Conservation (phyloP, 192 early-diverging fungal genomes). For the Coemansia sp. region DNA sequence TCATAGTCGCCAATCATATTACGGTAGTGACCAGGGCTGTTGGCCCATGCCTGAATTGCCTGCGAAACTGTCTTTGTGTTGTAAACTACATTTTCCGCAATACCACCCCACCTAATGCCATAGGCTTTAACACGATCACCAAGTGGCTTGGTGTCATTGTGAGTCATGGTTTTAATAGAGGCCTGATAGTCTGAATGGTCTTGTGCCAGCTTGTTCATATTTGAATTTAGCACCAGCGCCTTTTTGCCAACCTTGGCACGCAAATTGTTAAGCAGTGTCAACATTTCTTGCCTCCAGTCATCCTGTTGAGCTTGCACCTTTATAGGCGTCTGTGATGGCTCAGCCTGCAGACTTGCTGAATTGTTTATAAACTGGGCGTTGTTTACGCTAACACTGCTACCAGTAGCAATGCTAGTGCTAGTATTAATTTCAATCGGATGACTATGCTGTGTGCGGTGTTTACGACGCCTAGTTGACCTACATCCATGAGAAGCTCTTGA, state of each 20-base stretch:
- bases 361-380: too few relatives aligned
- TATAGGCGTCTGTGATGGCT: too few relatives aligned
- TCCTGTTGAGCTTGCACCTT: background rate
- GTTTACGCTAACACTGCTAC: too few relatives aligned
- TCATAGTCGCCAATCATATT: conserved; percentile 37
- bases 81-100: conserved; percentile 37
- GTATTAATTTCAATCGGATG: too few relatives aligned
- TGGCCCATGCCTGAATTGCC: conserved; percentile 25
- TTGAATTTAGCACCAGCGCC: conserved; percentile 5
- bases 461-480: too few relatives aligned
- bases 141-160: conserved; percentile 12
- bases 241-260: conserved; percentile 10
- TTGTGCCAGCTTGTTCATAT: conserved; percentile 18
- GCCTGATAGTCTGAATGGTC: conserved; percentile 30
- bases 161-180: conserved; percentile 21
- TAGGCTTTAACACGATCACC: background rate
- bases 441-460: too few relatives aligned
- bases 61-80: conserved; percentile 1
- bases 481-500: too few relatives aligned
- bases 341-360: too few relatives aligned
- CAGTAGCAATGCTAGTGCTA: too few relatives aligned
- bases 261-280: conserved; percentile 19
- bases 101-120: conserved; percentile 12
- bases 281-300: conserved; percentile 14
- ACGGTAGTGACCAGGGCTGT: conserved; percentile 23